A percentile compares a stretch with the other conserved stretches of the same genome.
phyloP scores from a whole-genome alignment of 1,284 basidiomycete genomes.

The Ceratorhiza oryzae-sativae region DNA sequence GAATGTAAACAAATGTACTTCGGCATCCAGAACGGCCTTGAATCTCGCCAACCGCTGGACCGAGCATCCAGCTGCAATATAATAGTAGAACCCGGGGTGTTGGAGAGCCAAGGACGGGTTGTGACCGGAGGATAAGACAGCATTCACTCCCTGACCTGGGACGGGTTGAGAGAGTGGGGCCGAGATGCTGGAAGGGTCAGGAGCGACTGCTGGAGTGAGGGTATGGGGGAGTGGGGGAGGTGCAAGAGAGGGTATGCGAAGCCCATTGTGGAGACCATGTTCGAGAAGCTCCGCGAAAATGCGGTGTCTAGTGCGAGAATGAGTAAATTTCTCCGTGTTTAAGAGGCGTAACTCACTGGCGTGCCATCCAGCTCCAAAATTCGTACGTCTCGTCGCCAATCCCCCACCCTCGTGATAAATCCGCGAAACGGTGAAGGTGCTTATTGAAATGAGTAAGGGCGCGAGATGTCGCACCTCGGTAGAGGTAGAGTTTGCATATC shows the following conservation, averaged over 20 bases:
- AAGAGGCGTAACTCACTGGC: conserved; percentile 71
- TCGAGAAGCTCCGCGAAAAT: conserved; percentile 88
- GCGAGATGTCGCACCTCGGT: conserved; percentile 81
- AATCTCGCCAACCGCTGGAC: conserved; percentile 75
- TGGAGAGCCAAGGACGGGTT: conserved; percentile 66
- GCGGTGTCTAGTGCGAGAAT: conserved; percentile 66
- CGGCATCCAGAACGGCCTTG: conserved; percentile 63
- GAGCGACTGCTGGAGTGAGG: conserved; percentile 44
- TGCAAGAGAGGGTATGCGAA: conserved; percentile 68
- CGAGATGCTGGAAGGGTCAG: conserved; percentile 54
- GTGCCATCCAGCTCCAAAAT: conserved; percentile 95
- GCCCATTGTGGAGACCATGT: conserved; percentile 71
- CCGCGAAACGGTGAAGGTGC: conserved; percentile 85
- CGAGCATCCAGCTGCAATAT: conserved; percentile 83
- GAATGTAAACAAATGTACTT: conserved; percentile 55
- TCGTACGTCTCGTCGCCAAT: conserved; percentile 98
- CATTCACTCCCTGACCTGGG: neutral
- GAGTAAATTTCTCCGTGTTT: neutral
- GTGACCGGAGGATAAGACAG: conserved; percentile 41
- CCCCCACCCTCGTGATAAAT: conserved; percentile 91
- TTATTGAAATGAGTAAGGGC: conserved; percentile 81
- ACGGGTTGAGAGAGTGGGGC: neutral
- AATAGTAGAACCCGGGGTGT: conserved; percentile 91
- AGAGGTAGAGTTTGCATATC: conserved; percentile 89
- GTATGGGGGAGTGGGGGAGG: conserved; percentile 43